Evolutionary conservation across 768 basidiomycete genomes (phyloP).

Genomic region (Podaxis pistillaris): DNA sequence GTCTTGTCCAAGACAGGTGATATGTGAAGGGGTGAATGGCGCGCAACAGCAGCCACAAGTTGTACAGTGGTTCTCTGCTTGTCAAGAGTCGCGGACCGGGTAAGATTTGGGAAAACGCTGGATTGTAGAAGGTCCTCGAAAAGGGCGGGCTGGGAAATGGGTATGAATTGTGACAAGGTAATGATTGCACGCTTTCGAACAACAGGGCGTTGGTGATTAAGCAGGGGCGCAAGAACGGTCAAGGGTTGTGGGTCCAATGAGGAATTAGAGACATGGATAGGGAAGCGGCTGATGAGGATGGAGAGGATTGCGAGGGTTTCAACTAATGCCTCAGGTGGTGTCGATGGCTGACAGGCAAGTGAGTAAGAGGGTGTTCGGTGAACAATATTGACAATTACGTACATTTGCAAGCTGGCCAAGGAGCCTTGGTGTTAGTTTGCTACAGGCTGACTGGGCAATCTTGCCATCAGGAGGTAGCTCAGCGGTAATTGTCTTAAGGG

Average conservation of each 20-base stretch:
- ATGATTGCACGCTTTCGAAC: slow-evolving; percentile 92
- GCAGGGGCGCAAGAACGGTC: slow-evolving; percentile 64
- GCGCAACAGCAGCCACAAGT: slow-evolving; percentile 76
- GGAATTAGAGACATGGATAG: slow-evolving; percentile 57
- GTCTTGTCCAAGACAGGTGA: slow-evolving; percentile 58
- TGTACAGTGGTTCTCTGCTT: slow-evolving; percentile 78
- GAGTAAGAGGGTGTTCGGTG: background rate
- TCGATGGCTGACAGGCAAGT: slow-evolving; percentile 47
- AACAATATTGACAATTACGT: slow-evolving; percentile 17
- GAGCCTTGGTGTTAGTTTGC: slow-evolving; percentile 81
- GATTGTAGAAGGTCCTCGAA: slow-evolving; percentile 60
- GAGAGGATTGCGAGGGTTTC: slow-evolving; percentile 85
- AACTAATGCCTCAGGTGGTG: slow-evolving; percentile 77
- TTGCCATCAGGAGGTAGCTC: slow-evolving; percentile 84
- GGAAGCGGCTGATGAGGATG: slow-evolving; percentile 85
- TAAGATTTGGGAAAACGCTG: slow-evolving; percentile 60
- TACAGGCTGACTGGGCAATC: slow-evolving; percentile 76
- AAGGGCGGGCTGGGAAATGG: slow-evolving; percentile 60
- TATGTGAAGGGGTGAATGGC: slow-evolving; percentile 68
- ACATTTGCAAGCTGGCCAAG: slow-evolving; percentile 79
- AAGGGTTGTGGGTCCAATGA: slow-evolving; percentile 59
- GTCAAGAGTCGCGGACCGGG: slow-evolving; percentile 50
- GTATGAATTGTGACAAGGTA: slow-evolving; percentile 82
- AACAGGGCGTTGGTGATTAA: slow-evolving; percentile 75
- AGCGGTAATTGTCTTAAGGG: slow-evolving; percentile 91